Evolutionary conservation across 495 filamentous ascomycete species (phyloP), one percentile per base, ranked within the genome.

Genomic region (Lophium mytilinum): DNA sequence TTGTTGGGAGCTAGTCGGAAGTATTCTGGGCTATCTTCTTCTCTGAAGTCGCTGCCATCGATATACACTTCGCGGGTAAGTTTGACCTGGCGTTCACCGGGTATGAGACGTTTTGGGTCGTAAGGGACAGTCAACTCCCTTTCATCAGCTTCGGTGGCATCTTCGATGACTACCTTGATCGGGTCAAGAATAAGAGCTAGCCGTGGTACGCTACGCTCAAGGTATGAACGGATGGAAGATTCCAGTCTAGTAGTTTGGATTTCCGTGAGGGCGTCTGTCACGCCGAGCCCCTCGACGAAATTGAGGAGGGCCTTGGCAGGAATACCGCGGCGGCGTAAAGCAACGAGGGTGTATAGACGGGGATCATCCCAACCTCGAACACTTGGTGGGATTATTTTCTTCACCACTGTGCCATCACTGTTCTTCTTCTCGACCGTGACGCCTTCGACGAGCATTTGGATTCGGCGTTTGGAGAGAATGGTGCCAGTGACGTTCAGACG

Each of bases 1-100:
- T 97, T 93, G 57, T 87, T 88, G 0, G 91, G 91, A 0, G 94
- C 88, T 21, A 98, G 83, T 18, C 94, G 90, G 83, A 95, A 96
- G 75, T 89, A 96, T 57, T 94, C 87, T 46, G 84, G 81, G 63
- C 79, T 82, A 69, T 92, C 89, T 55, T 66, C 67, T 54, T 94
- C 87, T 36, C 93, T 81, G 77, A 96, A 98, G 69, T 98, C 93
- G 37, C 79, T 83, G 46, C 89, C 85, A 67, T 98, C 93, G 49
- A 98, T 96, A 74, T 93, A 96, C 14, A 96, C 79, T 9, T 76
- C 87, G 69, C 83, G 83, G n/a, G 88, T 90, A 68, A 95, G 85
- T 35, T 87, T 87, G 58, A 95, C 73, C 60, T 74, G 78, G 63
- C 78, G 75, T 65, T 70, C 61, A 47, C 70, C 67, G 17, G 62